A percentile compares a stretch with the other conserved stretches of the same genome.
Evolutionary conservation across 1,139 yeast genomes (phyloP).

Genomic region (Candida sp.): DNA sequence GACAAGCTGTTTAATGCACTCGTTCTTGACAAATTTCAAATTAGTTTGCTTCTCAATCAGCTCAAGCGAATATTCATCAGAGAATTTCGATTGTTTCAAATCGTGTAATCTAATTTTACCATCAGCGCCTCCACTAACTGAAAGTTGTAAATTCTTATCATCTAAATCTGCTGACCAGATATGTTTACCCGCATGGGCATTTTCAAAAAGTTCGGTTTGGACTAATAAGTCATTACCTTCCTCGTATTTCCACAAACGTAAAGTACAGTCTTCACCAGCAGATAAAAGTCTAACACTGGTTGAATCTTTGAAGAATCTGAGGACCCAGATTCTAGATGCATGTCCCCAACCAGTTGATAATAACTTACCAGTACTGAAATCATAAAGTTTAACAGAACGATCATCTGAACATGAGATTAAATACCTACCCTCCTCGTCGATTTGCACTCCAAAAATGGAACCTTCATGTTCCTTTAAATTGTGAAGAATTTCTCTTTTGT

Average conservation of each 20-base stretch:
- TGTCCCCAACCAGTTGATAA: constrained; percentile 95
- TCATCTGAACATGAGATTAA: constrained; percentile 91
- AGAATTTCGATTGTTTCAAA: constrained; percentile 18
- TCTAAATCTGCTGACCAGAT: constrained; percentile 80
- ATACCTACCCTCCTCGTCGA: constrained; percentile 53
- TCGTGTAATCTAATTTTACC: constrained; percentile 72
- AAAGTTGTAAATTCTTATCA: constrained; percentile 32
- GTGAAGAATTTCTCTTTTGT: constrained; percentile 42
- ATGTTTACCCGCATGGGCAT: constrained; percentile 82
- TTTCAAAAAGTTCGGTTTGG: constrained; percentile 35
- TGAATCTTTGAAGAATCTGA: constrained; percentile 50
- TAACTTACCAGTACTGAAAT: constrained; percentile 49
- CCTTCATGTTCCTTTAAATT: constrained; percentile 80
- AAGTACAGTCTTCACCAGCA: constrained; percentile 87
- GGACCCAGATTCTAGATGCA: constrained; percentile 87
- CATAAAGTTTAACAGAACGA: constrained; percentile 79
- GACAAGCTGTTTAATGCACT: constrained; percentile 60
- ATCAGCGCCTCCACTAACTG: constrained; percentile 88
- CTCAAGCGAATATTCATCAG: constrained; percentile 22
- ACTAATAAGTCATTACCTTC: constrained; percentile 18
- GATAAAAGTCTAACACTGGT: constrained; percentile 48
- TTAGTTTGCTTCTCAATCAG: constrained; percentile 25
- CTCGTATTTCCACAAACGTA: constrained; percentile 68
- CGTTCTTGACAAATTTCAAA: constrained; percentile 37
- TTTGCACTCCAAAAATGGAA: constrained; percentile 77